These are phyloP conservation scores for Aeminium ludgeri DNA, from an alignment of 495 filamentous ascomycete genomes.

Conservation along the genomic window DNA sequence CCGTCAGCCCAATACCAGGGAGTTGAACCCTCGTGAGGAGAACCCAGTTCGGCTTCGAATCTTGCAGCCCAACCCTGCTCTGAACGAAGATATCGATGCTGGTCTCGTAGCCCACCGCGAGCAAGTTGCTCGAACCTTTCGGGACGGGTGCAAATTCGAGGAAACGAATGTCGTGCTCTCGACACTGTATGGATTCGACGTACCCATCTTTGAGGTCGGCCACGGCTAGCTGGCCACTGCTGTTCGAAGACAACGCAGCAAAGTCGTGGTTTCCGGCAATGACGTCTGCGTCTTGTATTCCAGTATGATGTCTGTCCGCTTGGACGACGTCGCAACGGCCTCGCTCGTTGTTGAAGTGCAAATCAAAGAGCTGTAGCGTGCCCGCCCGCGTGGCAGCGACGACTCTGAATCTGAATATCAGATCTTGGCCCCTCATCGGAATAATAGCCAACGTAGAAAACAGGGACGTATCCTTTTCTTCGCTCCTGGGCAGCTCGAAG, in stretches of 20 bases:
- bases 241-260: conserved; percentile 5
- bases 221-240: conserved; percentile 2
- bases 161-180: neutral
- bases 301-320: neutral
- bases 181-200: conserved; percentile 5
- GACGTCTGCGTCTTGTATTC: neutral
- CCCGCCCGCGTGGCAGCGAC: no score
- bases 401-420: no score
- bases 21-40: conserved; percentile 5
- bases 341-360: no score
- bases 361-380: no score
- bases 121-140: neutral
- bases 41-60: conserved; percentile 2
- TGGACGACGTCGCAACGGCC: no score
- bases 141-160: neutral
- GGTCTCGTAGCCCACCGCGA: conserved; percentile 4
- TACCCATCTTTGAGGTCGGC: conserved; percentile 11
- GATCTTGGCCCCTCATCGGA: no score
- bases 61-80: conserved; percentile 6
- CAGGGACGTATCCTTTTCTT: no score
- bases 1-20: conserved; percentile 33
- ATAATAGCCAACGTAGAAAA: no score
- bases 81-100: conserved; percentile 7
- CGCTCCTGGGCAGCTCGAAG: no score
- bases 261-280: conserved; percentile 8